Evolutionary conservation across 2,329 filamentous ascomycete genomes (phyloP).

Genomic region (Elsinoe ampelina): DNA sequence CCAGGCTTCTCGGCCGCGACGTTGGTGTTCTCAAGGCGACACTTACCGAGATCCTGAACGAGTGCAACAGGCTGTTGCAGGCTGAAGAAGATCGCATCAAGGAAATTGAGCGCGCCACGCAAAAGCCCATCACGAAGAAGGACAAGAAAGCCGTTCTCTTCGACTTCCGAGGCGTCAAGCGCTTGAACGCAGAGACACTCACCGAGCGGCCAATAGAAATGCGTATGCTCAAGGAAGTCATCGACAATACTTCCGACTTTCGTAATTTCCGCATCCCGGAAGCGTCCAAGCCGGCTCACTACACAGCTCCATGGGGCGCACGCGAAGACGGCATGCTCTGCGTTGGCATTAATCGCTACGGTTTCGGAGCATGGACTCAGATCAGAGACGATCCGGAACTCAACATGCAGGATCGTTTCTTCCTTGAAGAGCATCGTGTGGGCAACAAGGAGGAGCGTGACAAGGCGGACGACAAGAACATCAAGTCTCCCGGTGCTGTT

Average conservation of each 20-base stretch:
- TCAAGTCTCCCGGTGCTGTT: slow-evolving; percentile 91
- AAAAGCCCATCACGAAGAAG: slow-evolving; percentile 85
- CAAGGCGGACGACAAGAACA: slow-evolving; percentile 59
- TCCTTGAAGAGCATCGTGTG: slow-evolving; percentile 94
- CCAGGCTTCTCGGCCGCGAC: slow-evolving; percentile 75
- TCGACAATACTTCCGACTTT: slow-evolving; percentile 56
- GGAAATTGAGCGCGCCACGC: slow-evolving; percentile 57
- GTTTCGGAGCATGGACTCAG: slow-evolving; percentile 89
- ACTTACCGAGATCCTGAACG: slow-evolving; percentile 69
- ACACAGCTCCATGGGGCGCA: slow-evolving; percentile 84
- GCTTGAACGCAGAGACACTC: slow-evolving; percentile 91
- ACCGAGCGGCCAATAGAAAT: slow-evolving; percentile 85
- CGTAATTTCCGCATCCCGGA: slow-evolving; percentile 78
- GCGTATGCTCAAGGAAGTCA: slow-evolving; percentile 68
- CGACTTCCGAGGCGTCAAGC: slow-evolving; percentile 85
- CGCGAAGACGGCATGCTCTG: slow-evolving; percentile 96
- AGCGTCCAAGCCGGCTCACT: slow-evolving; percentile 84
- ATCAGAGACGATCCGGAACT: slow-evolving; percentile 89
- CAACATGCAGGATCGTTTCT: slow-evolving; percentile 81
- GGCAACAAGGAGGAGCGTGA: slow-evolving; percentile 91
- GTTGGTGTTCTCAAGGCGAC: slow-evolving; percentile 66
- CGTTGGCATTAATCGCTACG: slow-evolving; percentile 83
- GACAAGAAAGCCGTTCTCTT: slow-evolving; percentile 96
- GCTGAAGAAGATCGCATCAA: slow-evolving; percentile 59
- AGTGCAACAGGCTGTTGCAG: slow-evolving; percentile 58